Evolutionary conservation across 176 grass and related monocot species (phyloP).

Genomic region (Triticum monococcum): DNA sequence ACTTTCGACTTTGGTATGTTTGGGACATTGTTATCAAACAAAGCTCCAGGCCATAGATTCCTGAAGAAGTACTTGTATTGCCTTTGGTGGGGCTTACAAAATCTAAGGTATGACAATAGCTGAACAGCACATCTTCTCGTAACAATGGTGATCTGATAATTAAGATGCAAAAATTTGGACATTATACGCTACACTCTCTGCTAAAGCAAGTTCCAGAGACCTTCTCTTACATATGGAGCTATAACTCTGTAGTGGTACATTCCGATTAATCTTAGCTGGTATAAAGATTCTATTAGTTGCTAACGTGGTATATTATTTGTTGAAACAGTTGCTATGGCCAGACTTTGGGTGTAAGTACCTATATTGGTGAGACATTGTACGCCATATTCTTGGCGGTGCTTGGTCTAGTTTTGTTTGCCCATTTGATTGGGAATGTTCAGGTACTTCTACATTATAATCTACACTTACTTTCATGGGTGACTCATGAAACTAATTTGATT

Average conservation of each 20-base stretch:
- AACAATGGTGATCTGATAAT: background rate
- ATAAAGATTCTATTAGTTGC: constrained; percentile 6
- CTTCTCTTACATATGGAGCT: background rate
- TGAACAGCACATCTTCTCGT: background rate
- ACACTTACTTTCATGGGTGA: constrained; percentile 2
- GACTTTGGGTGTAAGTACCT: constrained; percentile 82
- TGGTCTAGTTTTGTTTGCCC: constrained; percentile 89
- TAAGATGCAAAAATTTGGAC: background rate
- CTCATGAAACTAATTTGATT: background rate
- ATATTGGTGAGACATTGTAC: constrained; percentile 94
- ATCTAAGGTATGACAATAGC: constrained; percentile 76
- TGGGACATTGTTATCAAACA: constrained; percentile 33
- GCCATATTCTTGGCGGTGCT: constrained; percentile 83
- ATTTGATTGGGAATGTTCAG: constrained; percentile 97
- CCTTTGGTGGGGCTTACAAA: constrained; percentile 99
- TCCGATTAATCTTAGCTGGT: background rate
- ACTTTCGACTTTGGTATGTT: constrained; percentile 81
- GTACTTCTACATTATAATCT: constrained; percentile 41
- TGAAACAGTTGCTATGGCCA: constrained; percentile 91
- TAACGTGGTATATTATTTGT: constrained; percentile 16
- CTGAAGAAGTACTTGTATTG: constrained; percentile 91
- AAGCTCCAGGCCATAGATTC: constrained; percentile 53
- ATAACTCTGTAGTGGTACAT: background rate
- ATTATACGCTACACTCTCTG: background rate
- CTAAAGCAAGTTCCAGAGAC: background rate